phyloP scores from a whole-genome alignment of 139 green algal species.

The Gonium pectorale region DNA sequence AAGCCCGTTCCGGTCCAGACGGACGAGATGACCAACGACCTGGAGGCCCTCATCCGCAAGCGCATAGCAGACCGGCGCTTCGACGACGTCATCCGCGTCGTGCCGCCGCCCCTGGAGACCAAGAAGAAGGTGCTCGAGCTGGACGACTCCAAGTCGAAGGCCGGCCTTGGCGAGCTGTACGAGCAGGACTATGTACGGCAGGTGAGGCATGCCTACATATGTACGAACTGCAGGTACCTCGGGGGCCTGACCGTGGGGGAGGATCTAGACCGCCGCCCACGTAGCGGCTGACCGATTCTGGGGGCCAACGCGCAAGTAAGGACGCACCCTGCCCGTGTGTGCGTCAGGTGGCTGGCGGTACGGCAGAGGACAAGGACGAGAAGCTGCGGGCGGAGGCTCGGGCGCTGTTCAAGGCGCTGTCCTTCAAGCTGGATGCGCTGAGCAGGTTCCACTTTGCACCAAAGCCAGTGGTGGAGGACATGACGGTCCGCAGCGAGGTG shows the following conservation, averaged over 20 bases:
- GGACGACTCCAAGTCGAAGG: slow-evolving; percentile 79
- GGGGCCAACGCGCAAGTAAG: too few relatives aligned
- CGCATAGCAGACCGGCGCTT: slow-evolving; percentile 72
- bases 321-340: too few relatives aligned
- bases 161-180: slow-evolving; percentile 88
- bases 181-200: slow-evolving; percentile 79
- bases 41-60: slow-evolving; percentile 93
- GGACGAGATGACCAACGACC: slow-evolving; percentile 81
- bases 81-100: slow-evolving; percentile 84
- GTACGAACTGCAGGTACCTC: too few relatives aligned
- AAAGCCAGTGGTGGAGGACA: slow-evolving; percentile 88
- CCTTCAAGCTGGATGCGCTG: slow-evolving; percentile 90
- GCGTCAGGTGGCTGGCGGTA: slow-evolving; percentile 35
- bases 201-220: neutral
- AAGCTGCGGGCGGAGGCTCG: slow-evolving; percentile 60
- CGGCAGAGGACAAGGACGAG: slow-evolving; percentile 66
- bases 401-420: slow-evolving; percentile 84
- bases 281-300: too few relatives aligned
- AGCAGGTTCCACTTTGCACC: slow-evolving; percentile 93
- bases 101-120: slow-evolving; percentile 67
- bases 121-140: slow-evolving; percentile 75
- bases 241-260: too few relatives aligned
- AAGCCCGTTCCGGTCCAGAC: slow-evolving; percentile 85
- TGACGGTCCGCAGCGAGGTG: slow-evolving; percentile 65
- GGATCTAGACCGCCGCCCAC: too few relatives aligned